Evolutionary conservation across 306 rosid genomes (phyloP).

Genomic region (Corylus heterophylla): DNA sequence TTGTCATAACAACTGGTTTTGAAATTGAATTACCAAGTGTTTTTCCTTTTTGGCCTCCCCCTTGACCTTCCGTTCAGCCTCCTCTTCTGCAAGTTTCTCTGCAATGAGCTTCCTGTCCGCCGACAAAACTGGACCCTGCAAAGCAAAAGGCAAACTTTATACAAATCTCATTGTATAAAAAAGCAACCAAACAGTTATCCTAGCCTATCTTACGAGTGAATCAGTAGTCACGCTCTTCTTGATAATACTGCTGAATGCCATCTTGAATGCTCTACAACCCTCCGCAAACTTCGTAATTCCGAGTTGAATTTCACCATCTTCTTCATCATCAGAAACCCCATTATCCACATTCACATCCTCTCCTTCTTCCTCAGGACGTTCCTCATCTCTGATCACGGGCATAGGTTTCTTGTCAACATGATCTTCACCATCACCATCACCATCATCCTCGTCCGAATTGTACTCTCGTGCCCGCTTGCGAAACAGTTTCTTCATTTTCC

Average conservation of each 20-base stretch:
- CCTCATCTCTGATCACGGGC: constrained; percentile 5
- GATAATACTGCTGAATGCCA: constrained; percentile 73
- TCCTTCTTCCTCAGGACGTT: constrained; percentile 15
- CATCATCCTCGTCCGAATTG: constrained; percentile 69
- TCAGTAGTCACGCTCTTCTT: constrained; percentile 69
- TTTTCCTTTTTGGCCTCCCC: constrained; percentile 80
- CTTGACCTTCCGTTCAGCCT: constrained; percentile 60
- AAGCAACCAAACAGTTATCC: constrained; percentile 1
- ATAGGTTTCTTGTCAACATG: constrained; percentile 11
- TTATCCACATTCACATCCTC: constrained; percentile 24
- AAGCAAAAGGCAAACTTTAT: constrained; percentile 12
- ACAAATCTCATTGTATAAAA: constrained; percentile 10
- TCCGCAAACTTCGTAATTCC: constrained; percentile 73
- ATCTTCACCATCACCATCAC: constrained; percentile 12
- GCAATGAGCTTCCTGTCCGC: constrained; percentile 79
- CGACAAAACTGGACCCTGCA: constrained; percentile 86
- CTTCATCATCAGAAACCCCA: constrained; percentile 49
- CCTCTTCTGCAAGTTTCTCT: constrained; percentile 89
- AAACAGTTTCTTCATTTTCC: constrained; percentile 73
- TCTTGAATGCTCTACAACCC: constrained; percentile 81
- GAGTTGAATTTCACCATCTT: constrained; percentile 56
- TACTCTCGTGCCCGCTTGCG: constrained; percentile 78
- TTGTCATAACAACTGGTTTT: neutral
- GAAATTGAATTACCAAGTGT: constrained; percentile 50
- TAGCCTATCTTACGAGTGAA: constrained; percentile 53